Conservation (phyloP, 148 eudicot genomes). For the Cornus florida region DNA sequence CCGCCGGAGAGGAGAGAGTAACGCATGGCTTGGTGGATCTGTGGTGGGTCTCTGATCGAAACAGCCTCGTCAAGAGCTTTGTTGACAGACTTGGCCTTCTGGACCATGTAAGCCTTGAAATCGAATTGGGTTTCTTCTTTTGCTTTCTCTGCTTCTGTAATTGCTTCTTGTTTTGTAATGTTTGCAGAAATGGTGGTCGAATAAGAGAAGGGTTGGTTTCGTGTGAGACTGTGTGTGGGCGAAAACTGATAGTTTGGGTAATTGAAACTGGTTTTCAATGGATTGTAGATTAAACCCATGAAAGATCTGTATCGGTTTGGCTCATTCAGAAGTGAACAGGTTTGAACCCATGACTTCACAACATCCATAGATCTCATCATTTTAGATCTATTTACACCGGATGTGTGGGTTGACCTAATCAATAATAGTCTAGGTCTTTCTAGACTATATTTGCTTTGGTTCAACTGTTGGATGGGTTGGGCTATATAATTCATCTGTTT, state of each 20-base stretch:
- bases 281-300: constrained; percentile 7
- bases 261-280: constrained; percentile 8
- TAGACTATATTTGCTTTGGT: too few relatives aligned
- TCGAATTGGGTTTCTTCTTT: constrained; percentile 21
- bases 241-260: background rate
- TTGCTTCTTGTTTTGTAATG: too few relatives aligned
- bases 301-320: constrained; percentile 14
- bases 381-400: too few relatives aligned
- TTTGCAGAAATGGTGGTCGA: too few relatives aligned
- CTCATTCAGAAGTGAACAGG: constrained; percentile 14
- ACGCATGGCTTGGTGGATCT: constrained; percentile 37
- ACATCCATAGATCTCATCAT: constrained; percentile 32
- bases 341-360: constrained; percentile 31
- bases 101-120: constrained; percentile 31
- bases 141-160: background rate
- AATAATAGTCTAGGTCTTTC: too few relatives aligned
- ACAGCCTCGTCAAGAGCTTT: constrained; percentile 39
- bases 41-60: constrained; percentile 21
- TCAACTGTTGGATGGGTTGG: too few relatives aligned
- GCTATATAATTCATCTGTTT: too few relatives aligned
- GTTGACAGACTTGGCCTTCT: constrained; percentile 30
- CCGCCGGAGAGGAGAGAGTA: constrained; percentile 42
- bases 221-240: background rate
- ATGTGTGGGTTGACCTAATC: too few relatives aligned
- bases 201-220: background rate